A percentile compares a stretch with the other conserved stretches of the same genome.
Conservation (phyloP, 371 early-diverging fungal species). For the Amoeboaphelidium protococcarum region DNA sequence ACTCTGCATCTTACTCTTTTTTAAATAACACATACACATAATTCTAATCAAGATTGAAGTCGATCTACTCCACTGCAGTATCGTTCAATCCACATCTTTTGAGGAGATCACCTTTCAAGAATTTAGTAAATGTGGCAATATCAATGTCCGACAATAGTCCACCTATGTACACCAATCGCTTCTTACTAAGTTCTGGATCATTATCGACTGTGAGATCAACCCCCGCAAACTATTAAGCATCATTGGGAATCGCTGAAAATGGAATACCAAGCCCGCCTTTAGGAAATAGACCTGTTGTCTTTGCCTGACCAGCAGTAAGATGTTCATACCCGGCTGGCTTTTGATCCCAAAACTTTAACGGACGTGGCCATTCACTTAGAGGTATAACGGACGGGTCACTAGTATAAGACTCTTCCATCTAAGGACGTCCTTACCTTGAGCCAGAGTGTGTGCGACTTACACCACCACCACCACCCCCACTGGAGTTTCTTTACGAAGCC, state of each 20-base stretch:
- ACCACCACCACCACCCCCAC: too few species aligned
- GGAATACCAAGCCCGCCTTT: not conserved
- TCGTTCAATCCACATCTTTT: too few species aligned
- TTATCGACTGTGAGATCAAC: conserved; percentile 9
- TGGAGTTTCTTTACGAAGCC: too few species aligned
- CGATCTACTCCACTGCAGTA: too few species aligned
- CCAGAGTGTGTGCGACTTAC: too few species aligned
- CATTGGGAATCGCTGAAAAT: not conserved
- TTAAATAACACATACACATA: too few species aligned
- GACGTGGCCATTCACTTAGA: conserved; percentile 9
- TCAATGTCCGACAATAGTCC: conserved; percentile 56
- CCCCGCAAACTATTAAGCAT: conserved; percentile 6
- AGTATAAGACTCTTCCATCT: too few species aligned
- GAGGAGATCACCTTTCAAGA: not conserved
- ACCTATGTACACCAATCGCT: conserved; percentile 66
- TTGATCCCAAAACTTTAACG: conserved; percentile 74
- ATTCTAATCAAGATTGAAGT: too few species aligned
- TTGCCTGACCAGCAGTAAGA: conserved; percentile 62
- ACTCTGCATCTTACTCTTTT: not conserved
- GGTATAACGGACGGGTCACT: too few species aligned
- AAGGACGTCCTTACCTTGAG: too few species aligned
- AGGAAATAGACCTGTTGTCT: conserved; percentile 33
- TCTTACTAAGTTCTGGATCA: conserved; percentile 31
- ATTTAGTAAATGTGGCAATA: conserved; percentile 15
- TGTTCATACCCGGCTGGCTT: conserved; percentile 75